phyloP scores from a whole-genome alignment of 2,329 filamentous ascomycete species.

The Botrytis deweyae region DNA sequence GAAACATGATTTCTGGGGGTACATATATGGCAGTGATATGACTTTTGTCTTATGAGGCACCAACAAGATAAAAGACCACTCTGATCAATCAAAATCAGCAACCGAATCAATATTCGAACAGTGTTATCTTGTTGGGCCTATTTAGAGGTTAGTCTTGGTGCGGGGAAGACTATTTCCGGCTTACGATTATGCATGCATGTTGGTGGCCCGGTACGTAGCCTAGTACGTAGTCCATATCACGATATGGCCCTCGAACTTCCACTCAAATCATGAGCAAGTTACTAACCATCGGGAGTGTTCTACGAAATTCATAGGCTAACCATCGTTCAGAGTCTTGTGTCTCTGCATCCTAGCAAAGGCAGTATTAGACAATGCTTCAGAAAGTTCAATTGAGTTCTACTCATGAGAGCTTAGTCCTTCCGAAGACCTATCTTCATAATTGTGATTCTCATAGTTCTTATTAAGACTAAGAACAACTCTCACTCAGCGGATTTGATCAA shows the following conservation, averaged over 20 bases:
- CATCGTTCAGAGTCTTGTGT: background rate
- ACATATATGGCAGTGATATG: background rate
- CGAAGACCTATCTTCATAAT: background rate
- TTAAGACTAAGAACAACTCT: background rate
- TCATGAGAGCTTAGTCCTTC: accelerated
- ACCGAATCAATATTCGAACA: background rate
- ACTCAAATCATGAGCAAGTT: background rate
- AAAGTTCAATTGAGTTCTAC: background rate
- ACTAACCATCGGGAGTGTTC: background rate
- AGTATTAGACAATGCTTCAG: background rate
- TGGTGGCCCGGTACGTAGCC: background rate
- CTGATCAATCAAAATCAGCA: background rate
- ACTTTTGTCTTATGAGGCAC: background rate
- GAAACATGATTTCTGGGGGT: background rate
- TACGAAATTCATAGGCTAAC: background rate
- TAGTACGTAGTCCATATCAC: background rate
- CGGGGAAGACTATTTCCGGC: background rate
- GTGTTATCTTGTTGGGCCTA: background rate
- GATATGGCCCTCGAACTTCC: background rate
- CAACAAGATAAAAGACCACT: background rate
- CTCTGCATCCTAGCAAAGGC: background rate
- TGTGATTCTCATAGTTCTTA: background rate
- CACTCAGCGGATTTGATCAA: background rate
- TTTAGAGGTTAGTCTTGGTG: background rate
- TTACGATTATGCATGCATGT: background rate